A percentile compares a stretch with the other conserved stretches of the same genome.
Evolutionary conservation across 1,284 basidiomycete species (phyloP).

Genomic region (Gastroboletus turbinatus): DNA sequence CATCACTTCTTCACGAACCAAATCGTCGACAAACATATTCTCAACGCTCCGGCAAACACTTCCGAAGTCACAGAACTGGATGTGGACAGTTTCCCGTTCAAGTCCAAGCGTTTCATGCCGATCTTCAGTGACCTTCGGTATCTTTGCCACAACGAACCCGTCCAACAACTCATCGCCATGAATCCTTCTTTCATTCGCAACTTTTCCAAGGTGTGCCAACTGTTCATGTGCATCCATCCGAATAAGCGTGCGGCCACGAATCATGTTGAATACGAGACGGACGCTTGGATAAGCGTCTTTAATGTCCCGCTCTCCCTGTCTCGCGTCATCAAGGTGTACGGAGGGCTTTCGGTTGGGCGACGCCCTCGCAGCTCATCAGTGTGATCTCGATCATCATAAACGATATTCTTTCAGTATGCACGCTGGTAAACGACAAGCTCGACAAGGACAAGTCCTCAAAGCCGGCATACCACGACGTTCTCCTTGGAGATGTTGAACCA

Average conservation of each 20-base stretch:
- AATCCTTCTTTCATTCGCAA: constrained; percentile 54
- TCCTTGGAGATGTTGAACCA: constrained; percentile 58
- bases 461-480: constrained; percentile 61
- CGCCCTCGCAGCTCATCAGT: constrained; percentile 57
- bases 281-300: constrained; percentile 93
- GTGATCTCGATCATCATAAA: constrained; percentile 73
- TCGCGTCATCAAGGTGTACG: constrained; percentile 85
- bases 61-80: constrained; percentile 49
- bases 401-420: constrained; percentile 74
- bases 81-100: constrained; percentile 83
- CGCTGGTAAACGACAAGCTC: constrained; percentile 59
- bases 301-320: constrained; percentile 88
- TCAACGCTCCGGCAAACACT: constrained; percentile 40
- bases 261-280: constrained; percentile 93
- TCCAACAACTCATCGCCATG: constrained; percentile 73
- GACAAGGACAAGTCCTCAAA: constrained; percentile 64
- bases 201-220: constrained; percentile 66
- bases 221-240: constrained; percentile 91
- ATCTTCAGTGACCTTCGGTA: constrained; percentile 86
- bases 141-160: constrained; percentile 71
- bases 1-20: constrained; percentile 92
- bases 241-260: constrained; percentile 79
- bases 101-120: constrained; percentile 91
- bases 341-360: constrained; percentile 68
- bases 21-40: constrained; percentile 65